These are phyloP conservation scores for Apiotrichum brassicae DNA, from an alignment of 1,284 basidiomycete genomes.

Conservation along the genomic window DNA sequence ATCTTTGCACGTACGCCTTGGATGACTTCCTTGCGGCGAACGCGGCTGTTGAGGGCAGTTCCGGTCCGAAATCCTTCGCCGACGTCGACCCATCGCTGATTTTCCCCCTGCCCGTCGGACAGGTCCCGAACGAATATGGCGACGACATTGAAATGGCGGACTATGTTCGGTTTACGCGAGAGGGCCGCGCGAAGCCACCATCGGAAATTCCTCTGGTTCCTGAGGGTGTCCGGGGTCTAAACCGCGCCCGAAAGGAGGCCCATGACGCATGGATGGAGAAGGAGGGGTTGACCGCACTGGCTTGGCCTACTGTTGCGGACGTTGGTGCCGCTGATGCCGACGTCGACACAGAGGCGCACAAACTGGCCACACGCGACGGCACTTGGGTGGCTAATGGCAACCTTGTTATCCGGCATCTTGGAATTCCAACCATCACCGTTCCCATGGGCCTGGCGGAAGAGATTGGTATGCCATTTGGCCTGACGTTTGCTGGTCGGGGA, in stretches of 20 bases:
- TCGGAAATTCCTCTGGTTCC: background rate
- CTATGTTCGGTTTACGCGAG: background rate
- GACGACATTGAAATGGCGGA: constrained; percentile 6
- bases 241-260: constrained; percentile 3
- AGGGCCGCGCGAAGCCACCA: background rate
- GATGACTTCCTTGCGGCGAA: constrained; percentile 10
- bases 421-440: constrained; percentile 6
- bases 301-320: background rate
- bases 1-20: background rate
- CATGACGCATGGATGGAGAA: constrained; percentile 10
- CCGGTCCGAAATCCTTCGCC: background rate
- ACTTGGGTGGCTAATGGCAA: constrained; percentile 13
- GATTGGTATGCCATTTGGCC: constrained; percentile 9
- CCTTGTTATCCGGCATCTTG: constrained; percentile 3
- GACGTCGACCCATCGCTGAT: constrained; percentile 4
- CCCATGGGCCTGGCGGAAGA: constrained; percentile 8
- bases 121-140: background rate
- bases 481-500: constrained; percentile 3
- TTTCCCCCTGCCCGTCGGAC: constrained; percentile 4
- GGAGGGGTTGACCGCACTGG: background rate
- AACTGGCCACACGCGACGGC: background rate
- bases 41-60: background rate
- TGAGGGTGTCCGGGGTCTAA: constrained; percentile 1
- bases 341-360: background rate
- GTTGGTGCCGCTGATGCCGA: constrained; percentile 2